A percentile compares a stretch with the other conserved stretches of the same genome.
Evolutionary conservation across 208 protist species (phyloP).

Genomic region (Leishmania braziliensis): DNA sequence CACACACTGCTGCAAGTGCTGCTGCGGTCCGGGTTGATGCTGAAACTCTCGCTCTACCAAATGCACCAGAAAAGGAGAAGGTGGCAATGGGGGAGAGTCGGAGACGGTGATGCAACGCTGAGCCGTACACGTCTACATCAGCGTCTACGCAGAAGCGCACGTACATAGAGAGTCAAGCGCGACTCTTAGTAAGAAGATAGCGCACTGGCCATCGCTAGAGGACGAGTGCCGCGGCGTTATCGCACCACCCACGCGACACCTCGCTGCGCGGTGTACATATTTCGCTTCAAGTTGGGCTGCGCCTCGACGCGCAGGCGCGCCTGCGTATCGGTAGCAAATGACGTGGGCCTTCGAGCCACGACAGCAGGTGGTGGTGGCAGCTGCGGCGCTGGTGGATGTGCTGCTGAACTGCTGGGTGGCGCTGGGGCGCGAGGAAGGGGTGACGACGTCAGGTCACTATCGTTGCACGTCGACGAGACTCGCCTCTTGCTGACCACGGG

Average conservation of each 20-base stretch:
- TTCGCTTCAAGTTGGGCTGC: constrained; percentile 37
- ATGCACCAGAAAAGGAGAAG: background rate
- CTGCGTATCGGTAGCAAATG: background rate
- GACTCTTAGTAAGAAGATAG: background rate
- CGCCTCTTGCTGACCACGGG: background rate
- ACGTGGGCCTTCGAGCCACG: background rate
- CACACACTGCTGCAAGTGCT: too few species aligned
- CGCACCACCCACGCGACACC: constrained; percentile 62
- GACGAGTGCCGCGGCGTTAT: background rate
- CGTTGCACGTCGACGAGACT: background rate
- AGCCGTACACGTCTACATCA: too few species aligned
- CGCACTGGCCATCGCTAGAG: background rate
- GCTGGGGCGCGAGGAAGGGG: background rate
- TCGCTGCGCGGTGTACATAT: constrained; percentile 29
- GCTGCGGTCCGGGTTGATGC: background rate
- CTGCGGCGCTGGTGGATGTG: background rate
- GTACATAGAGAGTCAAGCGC: background rate
- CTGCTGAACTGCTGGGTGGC: background rate
- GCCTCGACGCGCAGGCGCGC: constrained; percentile 9
- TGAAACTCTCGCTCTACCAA: background rate
- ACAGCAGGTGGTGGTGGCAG: too few species aligned
- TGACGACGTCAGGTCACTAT: background rate
- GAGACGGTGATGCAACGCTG: background rate
- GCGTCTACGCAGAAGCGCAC: background rate
- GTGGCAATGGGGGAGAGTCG: background rate